These are phyloP conservation scores for Lolium multiflorum DNA, from an alignment of 176 grass and related monocot species.

Conservation along the genomic window DNA sequence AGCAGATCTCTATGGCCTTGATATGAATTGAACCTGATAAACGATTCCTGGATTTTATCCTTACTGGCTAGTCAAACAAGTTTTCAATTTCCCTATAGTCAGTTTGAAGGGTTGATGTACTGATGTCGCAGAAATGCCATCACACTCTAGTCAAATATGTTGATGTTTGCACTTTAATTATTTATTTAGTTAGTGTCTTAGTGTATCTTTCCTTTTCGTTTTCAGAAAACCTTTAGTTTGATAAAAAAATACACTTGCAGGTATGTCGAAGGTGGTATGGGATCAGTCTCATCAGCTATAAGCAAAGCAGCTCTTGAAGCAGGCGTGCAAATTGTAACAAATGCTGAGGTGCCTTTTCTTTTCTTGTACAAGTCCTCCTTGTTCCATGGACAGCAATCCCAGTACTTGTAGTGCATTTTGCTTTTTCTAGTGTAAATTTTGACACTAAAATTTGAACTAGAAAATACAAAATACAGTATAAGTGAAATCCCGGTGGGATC, in stretches of 20 bases:
- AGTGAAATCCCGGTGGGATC: no score
- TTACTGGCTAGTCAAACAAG: conserved; percentile 22
- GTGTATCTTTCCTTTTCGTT: conserved; percentile 5
- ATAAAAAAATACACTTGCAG: conserved; percentile 49
- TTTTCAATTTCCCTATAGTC: conserved; percentile 7
- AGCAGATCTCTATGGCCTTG: not conserved
- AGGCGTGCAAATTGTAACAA: conserved; percentile 85
- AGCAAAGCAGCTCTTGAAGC: conserved; percentile 97
- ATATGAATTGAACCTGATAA: not conserved
- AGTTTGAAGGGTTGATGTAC: conserved; percentile 20
- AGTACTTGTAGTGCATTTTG: no score
- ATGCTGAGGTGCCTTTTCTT: conserved; percentile 72
- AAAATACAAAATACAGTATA: no score
- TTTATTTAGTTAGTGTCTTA: conserved; percentile 20
- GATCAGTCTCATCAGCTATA: conserved; percentile 90
- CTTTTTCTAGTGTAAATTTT: no score
- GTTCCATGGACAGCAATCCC: not conserved
- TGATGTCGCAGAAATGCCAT: conserved; percentile 16
- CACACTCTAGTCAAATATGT: conserved; percentile 10
- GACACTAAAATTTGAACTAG: no score
- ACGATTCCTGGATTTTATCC: not conserved
- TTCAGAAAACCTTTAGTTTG: conserved; percentile 23
- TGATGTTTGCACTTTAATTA: conserved; percentile 2
- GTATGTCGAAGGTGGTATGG: conserved; percentile 99
- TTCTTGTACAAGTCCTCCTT: conserved; percentile 34